Evolutionary conservation across 139 green algal genomes (phyloP).

Genomic region (Diplosphaera chodatii): DNA sequence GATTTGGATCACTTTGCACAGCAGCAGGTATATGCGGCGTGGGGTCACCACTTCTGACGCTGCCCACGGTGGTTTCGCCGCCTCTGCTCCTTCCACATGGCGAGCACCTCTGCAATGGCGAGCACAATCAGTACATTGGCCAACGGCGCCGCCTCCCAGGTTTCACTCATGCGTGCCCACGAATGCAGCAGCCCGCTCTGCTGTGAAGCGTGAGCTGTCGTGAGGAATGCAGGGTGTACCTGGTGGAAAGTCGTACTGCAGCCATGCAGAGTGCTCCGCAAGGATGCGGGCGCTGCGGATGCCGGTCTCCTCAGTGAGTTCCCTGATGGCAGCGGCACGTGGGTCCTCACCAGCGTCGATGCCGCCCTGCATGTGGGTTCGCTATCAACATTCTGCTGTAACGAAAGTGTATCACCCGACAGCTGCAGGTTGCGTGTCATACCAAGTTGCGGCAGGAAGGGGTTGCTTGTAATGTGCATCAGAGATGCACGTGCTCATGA

Average conservation of each 20-base stretch:
- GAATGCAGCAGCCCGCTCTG: too few relatives aligned
- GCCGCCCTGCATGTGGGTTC: conserved; percentile 25
- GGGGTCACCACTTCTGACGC: neutral
- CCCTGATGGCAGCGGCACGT: conserved; percentile 22
- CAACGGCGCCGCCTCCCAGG: too few relatives aligned
- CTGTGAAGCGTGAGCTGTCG: neutral
- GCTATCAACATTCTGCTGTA: too few relatives aligned
- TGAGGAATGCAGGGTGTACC: conserved; percentile 1
- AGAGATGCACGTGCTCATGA: too few relatives aligned
- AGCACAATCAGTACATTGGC: neutral
- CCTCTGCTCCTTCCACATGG: neutral
- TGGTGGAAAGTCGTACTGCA: conserved; percentile 42
- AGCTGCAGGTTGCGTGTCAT: too few relatives aligned
- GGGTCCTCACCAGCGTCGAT: conserved; percentile 43
- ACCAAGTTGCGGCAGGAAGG: neutral
- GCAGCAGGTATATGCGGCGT: too few relatives aligned
- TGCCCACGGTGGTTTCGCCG: neutral
- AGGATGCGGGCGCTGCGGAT: conserved; percentile 29
- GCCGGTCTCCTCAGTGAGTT: conserved; percentile 48
- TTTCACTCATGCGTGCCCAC: neutral
- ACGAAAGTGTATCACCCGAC: too few relatives aligned
- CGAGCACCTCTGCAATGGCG: neutral
- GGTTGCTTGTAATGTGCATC: neutral
- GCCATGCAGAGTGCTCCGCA: conserved; percentile 30
- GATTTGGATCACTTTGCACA: neutral